These are phyloP conservation scores for Vanrija sp. DNA, from an alignment of 1,284 basidiomycete species.

Conservation along the genomic window DNA sequence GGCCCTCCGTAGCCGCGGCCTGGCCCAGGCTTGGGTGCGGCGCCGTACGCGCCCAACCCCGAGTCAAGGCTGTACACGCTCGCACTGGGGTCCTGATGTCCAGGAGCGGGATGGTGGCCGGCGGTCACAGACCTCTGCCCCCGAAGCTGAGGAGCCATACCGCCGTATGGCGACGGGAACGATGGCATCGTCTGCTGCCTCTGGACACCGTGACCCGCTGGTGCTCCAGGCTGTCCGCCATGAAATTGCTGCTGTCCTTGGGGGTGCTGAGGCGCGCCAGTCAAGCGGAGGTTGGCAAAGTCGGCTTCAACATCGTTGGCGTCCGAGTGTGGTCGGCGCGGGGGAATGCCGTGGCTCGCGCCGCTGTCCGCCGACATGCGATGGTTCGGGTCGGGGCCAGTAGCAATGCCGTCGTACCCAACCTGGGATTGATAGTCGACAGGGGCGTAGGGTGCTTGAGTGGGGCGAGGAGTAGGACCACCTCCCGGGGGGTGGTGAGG, in stretches of 20 bases:
- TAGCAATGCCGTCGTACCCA: constrained; percentile 5
- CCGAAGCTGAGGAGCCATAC: constrained; percentile 8
- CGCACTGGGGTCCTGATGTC: constrained; percentile 29
- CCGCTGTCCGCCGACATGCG: constrained; percentile 22
- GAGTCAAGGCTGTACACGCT: constrained; percentile 47
- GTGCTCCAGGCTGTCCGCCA: too few relatives aligned
- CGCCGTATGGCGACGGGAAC: constrained; percentile 7
- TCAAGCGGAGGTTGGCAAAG: constrained; percentile 31
- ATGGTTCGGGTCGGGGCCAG: constrained; percentile 16
- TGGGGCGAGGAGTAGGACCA: constrained; percentile 8
- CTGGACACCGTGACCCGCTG: too few relatives aligned
- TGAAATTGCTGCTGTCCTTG: constrained; percentile 3
- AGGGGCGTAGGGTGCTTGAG: constrained; percentile 37
- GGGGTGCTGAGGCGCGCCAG: constrained; percentile 13
- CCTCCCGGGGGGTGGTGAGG: too few relatives aligned
- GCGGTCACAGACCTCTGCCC: constrained; percentile 21
- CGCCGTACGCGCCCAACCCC: constrained; percentile 40
- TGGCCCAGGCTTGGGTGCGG: constrained; percentile 1
- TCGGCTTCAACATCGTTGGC: constrained; percentile 33
- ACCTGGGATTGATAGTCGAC: constrained; percentile 34
- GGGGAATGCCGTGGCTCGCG: constrained; percentile 2
- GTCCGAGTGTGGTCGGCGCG: constrained; percentile 33
- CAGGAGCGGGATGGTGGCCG: constrained; percentile 12
- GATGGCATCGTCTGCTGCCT: constrained; percentile 20
- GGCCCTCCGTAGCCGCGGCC: neutral